Evolutionary conservation across 331 rosid species (phyloP), one percentile per base, ranked within the genome.

Genomic region (Quercus phellos): DNA sequence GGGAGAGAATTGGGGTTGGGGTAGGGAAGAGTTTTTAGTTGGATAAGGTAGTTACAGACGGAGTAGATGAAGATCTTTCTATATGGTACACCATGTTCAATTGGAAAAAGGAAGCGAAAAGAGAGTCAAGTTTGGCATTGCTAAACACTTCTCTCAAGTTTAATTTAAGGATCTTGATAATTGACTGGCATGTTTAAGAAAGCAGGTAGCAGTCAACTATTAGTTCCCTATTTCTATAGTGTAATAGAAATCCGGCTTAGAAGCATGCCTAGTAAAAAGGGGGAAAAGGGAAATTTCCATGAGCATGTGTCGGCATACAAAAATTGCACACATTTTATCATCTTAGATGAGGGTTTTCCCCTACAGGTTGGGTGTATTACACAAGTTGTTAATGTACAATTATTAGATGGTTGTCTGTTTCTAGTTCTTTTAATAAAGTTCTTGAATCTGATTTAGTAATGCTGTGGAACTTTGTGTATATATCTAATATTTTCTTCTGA

Each of bases 401-500:
- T 9, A 32, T 8, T 34, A 34, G 12, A 32, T 6, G 50, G 71
- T 32, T 34, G 18, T 66, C 51, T 66, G 50, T 30, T 66, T 66
- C 50, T 17, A 32, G 16, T 66, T 61, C 4, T 35, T 61, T 66
- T 12, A 66, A 18, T 66, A 18, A n/a, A 18, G 4, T 34, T 30
- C 19, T 76, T 50, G 54, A 55, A 53, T 73, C 29, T 38, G 51
- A 66, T 32, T 42, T 67, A 50, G 38, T 51, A 12, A 19, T 61
- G 75, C 9, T 27, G 55, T 59, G 66, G 74, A 55, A 61, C 18
- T 22, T 35, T 55, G 29, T 79, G 14, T 50, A 74, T 59, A 24
- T 60, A 54, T 74, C 70, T 85, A 59, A 75, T 75, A 61, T 68
- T 76, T 83, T 81, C 74, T 73, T 60, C 30, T 53, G 68, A 64